phyloP scores from a whole-genome alignment of 768 basidiomycete genomes.

The Naganishia onofrii region DNA sequence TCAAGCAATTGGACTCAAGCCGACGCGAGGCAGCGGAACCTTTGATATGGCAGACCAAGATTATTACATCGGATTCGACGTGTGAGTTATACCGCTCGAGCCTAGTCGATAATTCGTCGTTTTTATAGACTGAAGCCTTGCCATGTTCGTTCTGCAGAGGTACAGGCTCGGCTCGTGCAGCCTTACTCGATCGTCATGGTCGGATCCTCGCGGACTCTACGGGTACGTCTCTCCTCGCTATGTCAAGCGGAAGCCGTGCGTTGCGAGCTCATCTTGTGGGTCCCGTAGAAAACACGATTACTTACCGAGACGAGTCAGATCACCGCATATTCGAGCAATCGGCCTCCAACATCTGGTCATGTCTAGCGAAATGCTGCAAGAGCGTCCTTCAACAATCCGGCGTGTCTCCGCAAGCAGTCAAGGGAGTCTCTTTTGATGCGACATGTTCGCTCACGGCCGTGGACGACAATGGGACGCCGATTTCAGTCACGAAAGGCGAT shows the following conservation, averaged over 20 bases:
- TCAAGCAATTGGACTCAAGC: no score
- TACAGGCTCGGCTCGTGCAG: conserved; percentile 88
- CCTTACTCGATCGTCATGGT: conserved; percentile 69
- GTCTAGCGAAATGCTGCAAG: conserved; percentile 60
- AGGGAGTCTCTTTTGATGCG: conserved; percentile 90
- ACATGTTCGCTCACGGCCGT: conserved; percentile 92
- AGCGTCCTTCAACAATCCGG: conserved; percentile 62
- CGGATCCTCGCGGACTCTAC: conserved; percentile 73
- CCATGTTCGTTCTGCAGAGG: conserved; percentile 59
- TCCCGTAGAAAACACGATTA: conserved; percentile 67
- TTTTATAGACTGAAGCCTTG: background rate
- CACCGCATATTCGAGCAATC: conserved; percentile 96
- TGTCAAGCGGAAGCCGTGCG: background rate
- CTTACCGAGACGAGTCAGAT: conserved; percentile 78
- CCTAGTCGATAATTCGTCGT: no score
- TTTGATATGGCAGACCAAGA: conserved; percentile 26
- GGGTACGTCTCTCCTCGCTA: conserved; percentile 34
- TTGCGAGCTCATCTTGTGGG: background rate
- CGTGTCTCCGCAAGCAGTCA: conserved; percentile 63
- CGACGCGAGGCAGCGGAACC: background rate
- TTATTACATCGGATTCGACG: conserved; percentile 57
- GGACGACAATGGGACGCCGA: conserved; percentile 66
- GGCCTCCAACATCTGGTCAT: conserved; percentile 78
- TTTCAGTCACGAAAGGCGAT: conserved; percentile 69
- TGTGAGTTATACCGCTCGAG: conserved; percentile 47